Evolutionary conservation across 352 stramenopile genomes (phyloP), one percentile per base, ranked within the genome.

Genomic region (Globisporangium cederbergense): DNA sequence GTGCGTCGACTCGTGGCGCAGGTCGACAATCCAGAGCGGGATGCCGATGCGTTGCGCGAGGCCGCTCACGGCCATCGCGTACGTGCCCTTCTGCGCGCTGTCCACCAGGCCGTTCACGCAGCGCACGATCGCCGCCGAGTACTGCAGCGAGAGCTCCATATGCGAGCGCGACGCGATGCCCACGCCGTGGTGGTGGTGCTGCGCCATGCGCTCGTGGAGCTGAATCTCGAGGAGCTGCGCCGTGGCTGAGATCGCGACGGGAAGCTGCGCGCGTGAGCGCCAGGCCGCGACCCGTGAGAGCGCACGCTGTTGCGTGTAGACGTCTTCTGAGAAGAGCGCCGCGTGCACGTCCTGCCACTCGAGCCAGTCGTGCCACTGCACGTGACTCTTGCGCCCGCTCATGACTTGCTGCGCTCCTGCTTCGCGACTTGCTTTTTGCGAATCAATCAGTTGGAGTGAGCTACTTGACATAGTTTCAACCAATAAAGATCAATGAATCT

Each of bases 1-100:
- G 68, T 98, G 94, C 18, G 91, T 96, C 25, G 91, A 92, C 62
- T 98, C 92, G 67, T 98, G 94, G 30, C 94, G 86, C 66, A 98
- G 65, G 58, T 98, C 92, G 30, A 98, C 94, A 62, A 98, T 82
- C 94, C 94, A 98, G 10, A 90, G 71, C 32, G 94, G 94, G 49
- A 98, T 91, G 58, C 94, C 94, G 20, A 98, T 91, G 40, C 92
- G 80, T 45, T 91, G 77, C 56, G 91, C 96, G 51, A 95, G 66
- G 14, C 70, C 64, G 38, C 86, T 95, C 60, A 95, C 84, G 3
- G 86, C 79, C 73, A 80, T 75, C 20, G 86, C 86, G 67, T 93
- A 93, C 47, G 78, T 66, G 22, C 85, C 85, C 47, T 86, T 90
- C 67, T 95, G 86, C n/a, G 82, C 86, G 16, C 78, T 77, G 47